Conservation (phyloP, 225 moss, liverwort and hornwort species). For the Thuidium tamariscinum region DNA sequence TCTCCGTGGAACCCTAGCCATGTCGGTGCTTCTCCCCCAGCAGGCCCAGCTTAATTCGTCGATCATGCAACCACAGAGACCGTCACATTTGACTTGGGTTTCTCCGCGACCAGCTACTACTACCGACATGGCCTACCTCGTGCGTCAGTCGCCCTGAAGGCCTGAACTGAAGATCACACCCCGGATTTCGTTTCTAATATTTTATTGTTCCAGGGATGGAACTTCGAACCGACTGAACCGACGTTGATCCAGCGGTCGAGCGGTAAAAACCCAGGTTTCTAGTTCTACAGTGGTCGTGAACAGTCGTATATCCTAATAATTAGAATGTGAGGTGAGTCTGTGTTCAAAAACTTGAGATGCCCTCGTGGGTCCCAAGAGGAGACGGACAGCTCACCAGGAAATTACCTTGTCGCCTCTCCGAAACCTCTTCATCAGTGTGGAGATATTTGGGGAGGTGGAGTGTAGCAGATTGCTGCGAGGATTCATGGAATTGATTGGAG, state of each 20-base stretch:
- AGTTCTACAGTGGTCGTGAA: not conserved
- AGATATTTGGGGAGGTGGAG: constrained; percentile 15
- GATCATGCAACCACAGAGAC: not conserved
- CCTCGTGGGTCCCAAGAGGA: not conserved
- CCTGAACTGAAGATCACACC: not conserved
- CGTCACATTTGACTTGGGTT: constrained; percentile 1
- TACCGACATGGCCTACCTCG: constrained; percentile 10
- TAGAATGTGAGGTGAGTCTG: not conserved
- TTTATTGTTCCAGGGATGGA: not conserved
- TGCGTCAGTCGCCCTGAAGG: not conserved
- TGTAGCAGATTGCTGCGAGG: not conserved
- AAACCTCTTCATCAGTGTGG: not conserved
- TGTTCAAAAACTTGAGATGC: not conserved
- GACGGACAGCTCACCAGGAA: no score
- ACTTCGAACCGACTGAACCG: no score
- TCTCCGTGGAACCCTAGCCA: not conserved
- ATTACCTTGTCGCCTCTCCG: not conserved
- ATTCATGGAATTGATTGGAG: not conserved
- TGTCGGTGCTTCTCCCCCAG: constrained; percentile 1
- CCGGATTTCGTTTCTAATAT: not conserved
- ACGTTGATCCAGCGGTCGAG: not conserved
- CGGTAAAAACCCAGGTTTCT: not conserved
- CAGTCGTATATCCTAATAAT: not conserved
- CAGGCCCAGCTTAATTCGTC: not conserved
- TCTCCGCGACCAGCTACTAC: not conserved